Percentiles rank a stretch among this genome's conserved stretches.
phyloP scores from a whole-genome alignment of 352 stramenopile species.

The Pythium folliculosum region DNA sequence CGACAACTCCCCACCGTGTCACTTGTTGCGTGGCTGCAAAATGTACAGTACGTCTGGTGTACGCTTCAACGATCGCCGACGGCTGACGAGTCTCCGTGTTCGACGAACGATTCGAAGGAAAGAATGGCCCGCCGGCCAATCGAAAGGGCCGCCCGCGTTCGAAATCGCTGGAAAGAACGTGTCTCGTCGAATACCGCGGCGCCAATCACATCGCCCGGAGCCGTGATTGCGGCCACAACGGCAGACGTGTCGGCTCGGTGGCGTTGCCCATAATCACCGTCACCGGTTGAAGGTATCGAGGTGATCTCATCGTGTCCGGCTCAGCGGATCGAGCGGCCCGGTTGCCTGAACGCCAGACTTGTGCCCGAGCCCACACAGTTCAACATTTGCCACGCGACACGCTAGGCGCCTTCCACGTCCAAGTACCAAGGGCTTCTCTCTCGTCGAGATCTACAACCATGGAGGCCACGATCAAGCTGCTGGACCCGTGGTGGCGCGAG shows the following conservation, averaged over 20 bases:
- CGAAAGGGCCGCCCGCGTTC: background rate
- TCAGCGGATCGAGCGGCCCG: too few species aligned
- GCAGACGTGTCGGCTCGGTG: background rate
- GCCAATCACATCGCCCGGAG: background rate
- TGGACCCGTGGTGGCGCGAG: conserved; percentile 22
- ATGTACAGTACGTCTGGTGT: too few species aligned
- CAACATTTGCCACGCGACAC: background rate
- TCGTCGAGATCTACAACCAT: conserved; percentile 1
- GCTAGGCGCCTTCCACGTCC: too few species aligned
- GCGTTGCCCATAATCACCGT: conserved; percentile 10
- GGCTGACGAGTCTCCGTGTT: background rate
- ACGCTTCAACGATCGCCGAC: background rate
- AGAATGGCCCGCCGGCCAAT: background rate
- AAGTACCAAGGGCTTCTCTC: too few species aligned
- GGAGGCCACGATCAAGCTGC: conserved; percentile 9
- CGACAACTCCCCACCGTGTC: too few species aligned
- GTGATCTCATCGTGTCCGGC: background rate
- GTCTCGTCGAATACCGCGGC: background rate
- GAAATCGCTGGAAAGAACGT: conserved; percentile 6
- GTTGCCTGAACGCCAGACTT: too few species aligned
- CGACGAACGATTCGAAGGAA: conserved; percentile 17
- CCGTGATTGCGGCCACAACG: conserved; percentile 10
- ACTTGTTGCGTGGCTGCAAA: background rate
- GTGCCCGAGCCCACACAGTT: background rate
- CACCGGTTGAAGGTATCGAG: too few species aligned